Evolutionary conservation across 2,329 filamentous ascomycete species (phyloP).

Genomic region (Botrytis medusae): DNA sequence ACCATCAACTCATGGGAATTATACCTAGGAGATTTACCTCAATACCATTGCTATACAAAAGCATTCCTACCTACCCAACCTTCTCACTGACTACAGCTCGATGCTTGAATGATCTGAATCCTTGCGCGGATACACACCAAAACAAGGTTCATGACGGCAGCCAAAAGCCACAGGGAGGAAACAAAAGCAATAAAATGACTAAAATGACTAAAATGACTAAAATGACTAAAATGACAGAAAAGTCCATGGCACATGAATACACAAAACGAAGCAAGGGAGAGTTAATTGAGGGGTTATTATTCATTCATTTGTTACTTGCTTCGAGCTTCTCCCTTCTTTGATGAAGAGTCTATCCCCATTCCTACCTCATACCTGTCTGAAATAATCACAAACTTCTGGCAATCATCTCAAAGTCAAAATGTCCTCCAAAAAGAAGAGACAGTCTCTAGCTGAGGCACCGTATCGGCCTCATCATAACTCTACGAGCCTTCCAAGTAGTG

Average conservation of each 20-base stretch:
- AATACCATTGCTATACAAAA: background rate
- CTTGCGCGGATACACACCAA: background rate
- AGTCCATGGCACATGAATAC: background rate
- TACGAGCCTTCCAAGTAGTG: background rate
- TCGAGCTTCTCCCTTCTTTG: background rate
- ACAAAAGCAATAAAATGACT: background rate
- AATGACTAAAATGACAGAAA: background rate
- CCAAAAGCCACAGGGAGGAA: conserved; percentile 1
- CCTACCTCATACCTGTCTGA: background rate
- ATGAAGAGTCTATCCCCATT: background rate
- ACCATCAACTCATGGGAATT: background rate
- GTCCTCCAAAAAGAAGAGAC: background rate
- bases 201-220: background rate
- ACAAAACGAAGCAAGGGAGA: background rate
- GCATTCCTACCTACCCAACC: background rate
- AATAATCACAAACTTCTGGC: background rate
- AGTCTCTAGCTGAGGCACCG: background rate
- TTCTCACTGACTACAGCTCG: background rate
- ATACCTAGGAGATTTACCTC: background rate
- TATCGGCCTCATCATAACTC: background rate
- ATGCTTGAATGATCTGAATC: background rate
- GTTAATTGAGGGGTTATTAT: background rate
- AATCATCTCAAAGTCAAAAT: background rate
- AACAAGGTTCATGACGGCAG: background rate
- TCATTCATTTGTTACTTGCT: background rate